Base-by-base conservation (phyloP, 2,329 filamentous ascomycete genomes). In the Aureobasidium sp. region DNA sequence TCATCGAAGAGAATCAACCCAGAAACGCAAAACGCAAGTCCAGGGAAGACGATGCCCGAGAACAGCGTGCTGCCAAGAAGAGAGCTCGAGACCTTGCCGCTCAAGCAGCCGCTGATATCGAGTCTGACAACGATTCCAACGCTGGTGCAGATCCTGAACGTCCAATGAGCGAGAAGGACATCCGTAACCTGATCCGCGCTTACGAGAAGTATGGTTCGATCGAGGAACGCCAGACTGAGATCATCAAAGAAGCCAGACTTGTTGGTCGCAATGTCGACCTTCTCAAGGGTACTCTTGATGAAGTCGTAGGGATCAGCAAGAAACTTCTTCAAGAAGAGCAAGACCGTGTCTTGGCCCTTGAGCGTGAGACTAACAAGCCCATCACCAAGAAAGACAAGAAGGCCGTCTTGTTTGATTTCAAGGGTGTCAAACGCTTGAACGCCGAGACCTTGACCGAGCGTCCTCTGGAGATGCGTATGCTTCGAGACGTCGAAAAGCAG, bases 351-450 rank as follows among this genome's bases (percentile, higher is more conserved):
- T 81, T 83, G 63, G 82, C 82, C 15, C 73, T 87, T 68, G 90
- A 94, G 74, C 85, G 80, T 25, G 79, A 88, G 66, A 82, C 84
- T 0, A 90, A 90, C 71, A 95, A 94, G 72, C 82, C 86, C 2
- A 77, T 95, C 61, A 96, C 93, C 0, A 97, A 97, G 79, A 99
- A 99, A 75, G 94, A 99, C 72, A 91, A 91, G 75, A 99, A 99
- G 76, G 94, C 94, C 0, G 90, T 99, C 20, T 79, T 99, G 48
- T 97, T 99, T 69, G 92, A 97, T 72, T 96, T 92, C 75, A 87
- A 89, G 49, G 91, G 92, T 61, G 88, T 97, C 56, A 96, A 96
- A 75, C 92, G 96, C 69, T 84, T 97, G 70, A 99, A 99, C 71
- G 94, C 94, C 0, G 91, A 96, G 75, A 97, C 94, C 0, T 89